Evolutionary conservation across 257 asterid genomes (phyloP).

Genomic region (Catharanthus roseus): DNA sequence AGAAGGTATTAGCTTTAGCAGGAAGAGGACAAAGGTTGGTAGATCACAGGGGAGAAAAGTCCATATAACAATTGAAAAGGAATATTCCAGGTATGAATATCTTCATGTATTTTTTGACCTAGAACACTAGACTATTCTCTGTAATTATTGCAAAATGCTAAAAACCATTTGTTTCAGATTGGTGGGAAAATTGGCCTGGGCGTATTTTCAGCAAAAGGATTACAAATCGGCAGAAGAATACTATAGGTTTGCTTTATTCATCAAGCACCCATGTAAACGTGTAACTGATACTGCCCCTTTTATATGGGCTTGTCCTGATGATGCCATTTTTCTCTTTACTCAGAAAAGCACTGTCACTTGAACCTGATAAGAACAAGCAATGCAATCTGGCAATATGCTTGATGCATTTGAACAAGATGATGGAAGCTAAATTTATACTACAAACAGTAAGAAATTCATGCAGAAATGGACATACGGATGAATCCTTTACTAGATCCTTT

Average conservation of each 20-base stretch:
- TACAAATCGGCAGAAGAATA: conserved; percentile 68
- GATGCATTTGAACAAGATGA: conserved; percentile 64
- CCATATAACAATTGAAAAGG: conserved; percentile 69
- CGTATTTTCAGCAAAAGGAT: conserved; percentile 64
- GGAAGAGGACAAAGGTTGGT: conserved; percentile 69
- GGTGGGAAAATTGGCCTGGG: conserved; percentile 96
- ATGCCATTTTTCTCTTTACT: conserved; percentile 10
- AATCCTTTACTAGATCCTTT: conserved; percentile 57
- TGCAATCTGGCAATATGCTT: conserved; percentile 87
- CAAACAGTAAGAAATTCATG: conserved; percentile 45
- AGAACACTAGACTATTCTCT: not conserved
- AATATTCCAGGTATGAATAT: conserved; percentile 63
- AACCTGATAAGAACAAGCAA: conserved; percentile 75
- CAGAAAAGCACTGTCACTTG: conserved; percentile 85
- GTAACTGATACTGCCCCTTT: not conserved
- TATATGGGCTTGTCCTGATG: not conserved
- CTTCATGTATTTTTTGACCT: conserved; percentile 2
- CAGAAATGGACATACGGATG: conserved; percentile 40
- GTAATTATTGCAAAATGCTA: not conserved
- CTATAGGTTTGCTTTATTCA: conserved; percentile 47
- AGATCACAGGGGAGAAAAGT: conserved; percentile 86
- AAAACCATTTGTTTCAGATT: conserved; percentile 35
- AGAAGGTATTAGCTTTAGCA: conserved; percentile 61
- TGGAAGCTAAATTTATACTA: conserved; percentile 82
- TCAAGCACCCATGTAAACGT: not conserved